Base-by-base conservation (phyloP, 2,329 filamentous ascomycete species). In the Aspergillus ochraceus region DNA sequence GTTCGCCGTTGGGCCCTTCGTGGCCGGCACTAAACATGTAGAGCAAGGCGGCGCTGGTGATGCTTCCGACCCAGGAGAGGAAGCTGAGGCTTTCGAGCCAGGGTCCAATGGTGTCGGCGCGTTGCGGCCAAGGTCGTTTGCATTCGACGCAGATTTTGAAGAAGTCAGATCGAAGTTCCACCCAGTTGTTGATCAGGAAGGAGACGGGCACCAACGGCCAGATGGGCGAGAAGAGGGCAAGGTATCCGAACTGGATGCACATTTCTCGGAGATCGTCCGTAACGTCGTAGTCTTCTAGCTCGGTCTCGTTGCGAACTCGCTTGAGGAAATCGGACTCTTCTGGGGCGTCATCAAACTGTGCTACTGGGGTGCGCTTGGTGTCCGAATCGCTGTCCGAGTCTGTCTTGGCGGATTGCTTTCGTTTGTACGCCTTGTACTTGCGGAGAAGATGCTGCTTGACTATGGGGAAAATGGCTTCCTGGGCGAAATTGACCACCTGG, bases 101-200 rank as follows among this genome's bases (percentile, higher is more conserved):
- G 1, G 95, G 93, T 0, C 95, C 95, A 66, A 99, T 99, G 0
- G 91, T 96, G 76, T 99, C 95, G 2, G 91, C 88, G 57, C 95
- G 87, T 84, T 90, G 91, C 1, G 95, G 95, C 39, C 90, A 92
- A 0, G 95, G 95, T 4, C 95, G 87, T 68, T 93, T 90, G 83
- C 91, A 94, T 75, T 93, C 90, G 60, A 92, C 84, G 65, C 93
- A 93, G 70, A 99, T 98, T 77, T 99, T 99, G 78, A 97, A 85
- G 3, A 95, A 94, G 73, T 99, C 95, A 1, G 91, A 92, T 42
- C 95, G 90, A 49, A 98, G 86, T 74, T 99, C 95, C 58, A 99
- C 80, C 92, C 94, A 98, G 78, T 99, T 96, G 78, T 98, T 99
- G 78, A 96, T 81, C 24, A 98, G 80, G 80, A 98, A 99, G 1